Evolutionary conservation across 140 eudicot genomes (phyloP), one percentile per base, ranked within the genome.

Genomic region (Ambrosia hybrid): DNA sequence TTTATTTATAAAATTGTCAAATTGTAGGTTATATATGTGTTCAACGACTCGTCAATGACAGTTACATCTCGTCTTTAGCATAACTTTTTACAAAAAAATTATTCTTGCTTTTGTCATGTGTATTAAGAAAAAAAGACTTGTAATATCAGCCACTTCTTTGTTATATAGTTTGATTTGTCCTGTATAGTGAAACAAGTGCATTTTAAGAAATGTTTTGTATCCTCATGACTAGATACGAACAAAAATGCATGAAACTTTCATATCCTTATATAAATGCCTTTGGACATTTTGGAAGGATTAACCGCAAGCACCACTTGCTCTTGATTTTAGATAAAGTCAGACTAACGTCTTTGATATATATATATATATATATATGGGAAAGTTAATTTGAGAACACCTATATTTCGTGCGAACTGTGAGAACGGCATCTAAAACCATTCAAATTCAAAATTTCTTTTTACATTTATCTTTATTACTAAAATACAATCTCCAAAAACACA

Each of bases 41-140:
- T 63, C 38, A 78, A 69, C 70, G 57, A 70, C 52, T 78, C 82
- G 53, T 71, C 72, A 26, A 63, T 71, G 82, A 78, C 70, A 63
- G 77, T 14, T 51, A 71, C 73, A 17, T 78, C 11, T 77, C 70
- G 77, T 78, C 70, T 53, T 43, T 41, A 53, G 72, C 77, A 63
- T 12, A 78, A 71, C 11, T 9, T 71, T 78, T 73, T 67, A 71
- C 53, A 63, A 16, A 37, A 60, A 59, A 38, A 49, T 37, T 37
- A 46, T 38, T 37, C 51, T 64, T 14, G 21, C 41, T 67, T 56
- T 30, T 9, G 52, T 52, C 45, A 45, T 52, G 62, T 71, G 11
- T 16, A 53, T n/a, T 70, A 39, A 53, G 71, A 21, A 21, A 26
- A 48, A 61, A 21, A 34, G 33, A 6, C 26, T 43, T 13, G 10